Base-by-base conservation (phyloP, 1,139 yeast species). In the Yamadazyma epiphylla region DNA sequence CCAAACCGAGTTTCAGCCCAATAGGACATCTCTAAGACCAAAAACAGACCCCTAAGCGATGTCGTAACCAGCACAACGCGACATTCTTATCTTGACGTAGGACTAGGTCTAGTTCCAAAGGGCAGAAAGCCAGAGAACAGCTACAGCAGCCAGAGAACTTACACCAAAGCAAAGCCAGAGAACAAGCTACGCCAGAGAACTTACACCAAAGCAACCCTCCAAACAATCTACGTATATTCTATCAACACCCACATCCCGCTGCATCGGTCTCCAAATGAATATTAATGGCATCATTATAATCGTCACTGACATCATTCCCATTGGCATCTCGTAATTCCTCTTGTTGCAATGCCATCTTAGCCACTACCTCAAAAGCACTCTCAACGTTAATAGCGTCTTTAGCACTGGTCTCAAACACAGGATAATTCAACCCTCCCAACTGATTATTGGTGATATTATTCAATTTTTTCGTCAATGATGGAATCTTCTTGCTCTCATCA, bases 341-440 rank as follows among this genome's bases (percentile, higher is more conserved):
- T 55, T 83, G 94, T 51, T 82, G 89, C 48, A 91, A 69, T 0
- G 98, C 98, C 67, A 86, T 87, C 51, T 95, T 77, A 22, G 96
- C 96, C 49, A 91, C 86, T 26, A 88, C 95, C 53, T 91, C 97
- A 54, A 91, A 91, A 1, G 97, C 98, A 50, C 83, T 79, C 50
- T 89, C 96, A 24, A 91, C 96, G 42, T 91, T 91, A 30, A 88
- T 84, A 8, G 94, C 88, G 54, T 87, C 95, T 61, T 88, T 88
- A 13, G 96, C 96, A 64, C 89, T 80, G 14, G 96, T 89, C 58
- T 88, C 95, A 55, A 91, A 91, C 40, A 88, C 81, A 2, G 98
- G 97, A 45, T 89, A 74, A 56, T 86, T 83, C 45, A 64, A 56
- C 3, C 70, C 74, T 5, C 97, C 97, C 49, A 87, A 69, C 43